Evolutionary conservation across 257 asterid species (phyloP).

Genomic region (Handroanthus guayacan): DNA sequence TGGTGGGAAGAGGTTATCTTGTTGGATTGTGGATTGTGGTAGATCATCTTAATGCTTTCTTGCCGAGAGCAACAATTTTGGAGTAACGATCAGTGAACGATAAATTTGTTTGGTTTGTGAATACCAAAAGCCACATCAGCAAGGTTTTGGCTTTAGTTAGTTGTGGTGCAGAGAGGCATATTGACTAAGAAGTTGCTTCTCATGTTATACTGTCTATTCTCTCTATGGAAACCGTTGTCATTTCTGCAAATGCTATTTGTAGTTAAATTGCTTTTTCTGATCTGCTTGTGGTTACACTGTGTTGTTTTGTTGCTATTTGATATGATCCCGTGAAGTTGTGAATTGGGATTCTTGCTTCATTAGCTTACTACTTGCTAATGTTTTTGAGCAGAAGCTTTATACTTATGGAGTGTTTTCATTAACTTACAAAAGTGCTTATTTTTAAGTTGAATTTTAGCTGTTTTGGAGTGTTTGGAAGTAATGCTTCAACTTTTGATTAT

Average conservation of each 20-base stretch:
- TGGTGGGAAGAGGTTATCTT: slow-evolving; percentile 54
- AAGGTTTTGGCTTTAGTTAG: slow-evolving; percentile 5
- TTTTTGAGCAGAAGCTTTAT: neutral
- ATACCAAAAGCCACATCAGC: slow-evolving; percentile 13
- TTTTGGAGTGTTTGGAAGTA: no score
- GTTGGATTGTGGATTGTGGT: slow-evolving; percentile 41
- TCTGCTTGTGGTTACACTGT: neutral
- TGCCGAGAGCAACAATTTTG: slow-evolving; percentile 35
- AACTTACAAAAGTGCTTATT: no score
- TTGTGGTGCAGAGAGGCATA: neutral
- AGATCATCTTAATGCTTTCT: slow-evolving; percentile 21
- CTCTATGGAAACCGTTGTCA: neutral
- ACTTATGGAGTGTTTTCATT: no score
- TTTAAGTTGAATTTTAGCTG: no score
- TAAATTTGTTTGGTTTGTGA: slow-evolving; percentile 37
- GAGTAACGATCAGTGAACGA: slow-evolving; percentile 1
- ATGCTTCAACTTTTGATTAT: no score
- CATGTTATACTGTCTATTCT: neutral
- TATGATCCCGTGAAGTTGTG: neutral
- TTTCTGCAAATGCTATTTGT: neutral
- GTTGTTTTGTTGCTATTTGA: neutral
- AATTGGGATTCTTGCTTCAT: neutral
- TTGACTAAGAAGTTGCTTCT: neutral
- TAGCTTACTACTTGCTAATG: neutral
- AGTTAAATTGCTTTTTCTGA: neutral